Base-by-base conservation (phyloP, 768 basidiomycete genomes). In the Boletus huronensis region DNA sequence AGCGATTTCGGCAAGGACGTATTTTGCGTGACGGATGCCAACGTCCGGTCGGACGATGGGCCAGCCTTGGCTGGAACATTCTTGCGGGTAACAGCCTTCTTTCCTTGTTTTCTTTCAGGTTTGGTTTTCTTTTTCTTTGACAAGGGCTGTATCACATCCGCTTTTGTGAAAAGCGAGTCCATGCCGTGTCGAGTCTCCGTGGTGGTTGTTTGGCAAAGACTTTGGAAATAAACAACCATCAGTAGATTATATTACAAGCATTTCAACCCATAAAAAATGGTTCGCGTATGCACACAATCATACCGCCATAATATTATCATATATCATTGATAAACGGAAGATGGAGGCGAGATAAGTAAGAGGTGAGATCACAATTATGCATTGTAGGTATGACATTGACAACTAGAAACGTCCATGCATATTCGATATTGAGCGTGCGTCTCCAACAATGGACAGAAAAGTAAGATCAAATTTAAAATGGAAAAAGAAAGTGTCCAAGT, bases 121-220 rank as follows among this genome's bases (percentile, higher is more conserved):
- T 35, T 50, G 1, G 28, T 1, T 66, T 80, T 79, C 46, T 75
- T 70, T 58, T 74, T 79, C 61, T 80, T 83, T 10, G 66, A 68
- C 11, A 77, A 48, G 35, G 84, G 77, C 53, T 73, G 70, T 38
- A 84, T 71, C 8, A 83, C 79, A 55, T 88, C 75, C 43, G 85
- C 88, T 60, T 83, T 83, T 17, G 88, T 82, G 56, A 92, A 77
- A 14, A 93, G 79, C 11, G 84, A 73, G 63, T 91, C 88, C 88
- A 91, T 54, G 43, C 8, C 8, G 36, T 5, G 23, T 41, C 42
- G 17, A 26, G 23, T 17, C 6, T 42, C 14, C 2, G 5, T 21
- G 29, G 19, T 21, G 11, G 44, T 48, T 58, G 51, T 55, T 62
- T 58, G 49, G 60, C 53, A 55, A 55, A 34, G 50, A 26, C 60